Evolutionary conservation across 345 rosid genomes (phyloP).

Genomic region (Moringa oleifera): DNA sequence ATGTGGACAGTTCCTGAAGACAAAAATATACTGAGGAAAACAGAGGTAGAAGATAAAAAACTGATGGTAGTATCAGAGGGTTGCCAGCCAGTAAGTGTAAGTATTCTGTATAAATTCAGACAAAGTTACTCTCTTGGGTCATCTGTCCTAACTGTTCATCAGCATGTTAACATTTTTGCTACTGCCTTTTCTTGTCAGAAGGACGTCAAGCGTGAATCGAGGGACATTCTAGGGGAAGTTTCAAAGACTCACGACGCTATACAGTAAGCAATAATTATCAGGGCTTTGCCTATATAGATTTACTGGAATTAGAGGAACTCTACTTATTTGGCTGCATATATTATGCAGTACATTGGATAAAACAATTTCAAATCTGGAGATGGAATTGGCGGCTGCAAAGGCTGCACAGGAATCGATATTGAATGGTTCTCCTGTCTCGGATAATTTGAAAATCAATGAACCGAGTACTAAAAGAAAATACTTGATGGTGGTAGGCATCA

Average conservation of each 20-base stretch:
- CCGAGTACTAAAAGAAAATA: constrained; percentile 55
- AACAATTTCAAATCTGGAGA: constrained; percentile 73
- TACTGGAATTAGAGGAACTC: constrained; percentile 8
- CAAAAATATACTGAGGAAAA: constrained; percentile 35
- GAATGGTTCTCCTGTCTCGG: constrained; percentile 76
- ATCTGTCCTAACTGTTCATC: too few relatives aligned
- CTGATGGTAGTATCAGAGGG: constrained; percentile 61
- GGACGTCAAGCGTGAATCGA: constrained; percentile 46
- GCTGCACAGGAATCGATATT: constrained; percentile 78
- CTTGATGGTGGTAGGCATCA: constrained; percentile 85
- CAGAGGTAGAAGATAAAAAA: constrained; percentile 38
- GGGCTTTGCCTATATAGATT: not conserved
- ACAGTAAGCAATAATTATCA: constrained; percentile 43
- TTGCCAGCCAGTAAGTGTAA: constrained; percentile 61
- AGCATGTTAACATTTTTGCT: not conserved
- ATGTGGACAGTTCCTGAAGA: constrained; percentile 85
- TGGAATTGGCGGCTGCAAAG: constrained; percentile 84
- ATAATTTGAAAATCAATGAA: constrained; percentile 39
- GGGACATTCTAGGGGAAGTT: constrained; percentile 54
- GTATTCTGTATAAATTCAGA: constrained; percentile 13
- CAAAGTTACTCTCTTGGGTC: too few relatives aligned
- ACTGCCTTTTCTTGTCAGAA: constrained; percentile 26
- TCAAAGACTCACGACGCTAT: constrained; percentile 73
- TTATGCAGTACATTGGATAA: constrained; percentile 62
- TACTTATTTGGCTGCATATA: constrained; percentile 13